Evolutionary conservation across 1,284 basidiomycete species (phyloP), one percentile per base, ranked within the genome.

Genomic region (Ganoderma boninense): DNA sequence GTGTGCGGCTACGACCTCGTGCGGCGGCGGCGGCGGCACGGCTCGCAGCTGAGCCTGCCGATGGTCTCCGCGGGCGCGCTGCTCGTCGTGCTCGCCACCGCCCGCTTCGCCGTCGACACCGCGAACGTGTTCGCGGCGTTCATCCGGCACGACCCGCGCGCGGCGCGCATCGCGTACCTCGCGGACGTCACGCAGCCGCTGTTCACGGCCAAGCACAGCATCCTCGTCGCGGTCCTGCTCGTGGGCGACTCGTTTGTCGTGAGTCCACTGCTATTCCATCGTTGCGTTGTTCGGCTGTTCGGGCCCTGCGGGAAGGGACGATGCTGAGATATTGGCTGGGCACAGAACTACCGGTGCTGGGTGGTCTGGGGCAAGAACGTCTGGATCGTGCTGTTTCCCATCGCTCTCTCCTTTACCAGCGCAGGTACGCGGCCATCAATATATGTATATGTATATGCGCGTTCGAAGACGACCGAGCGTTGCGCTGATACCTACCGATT

Each of bases 111-210:
- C 0, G 68, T 73, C 29, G 73, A 76, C 57, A 65, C 69, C 32
- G 62, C 71, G 35, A 72, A 74, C 64, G 54, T 76, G 38, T 72
- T 72, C 59, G 42, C 57, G 35, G 75, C 73, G 3, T 76, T 76
- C 68, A 68, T 76, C 46, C 38, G 62, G 56, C 64, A 63, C 46
- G 71, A 70, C 42, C 71, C 78, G 77, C 29, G 71, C 84, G 0
- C 81, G 94, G 3, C 79, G 78, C 10, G 78, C 82, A 1, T 88
- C 87, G 46, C 75, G 90, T 10, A 81, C 85, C 18, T 77, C 83
- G 35, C 89, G 87, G 75, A 80, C 79, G 23, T 81, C 81, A 56
- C 74, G 74, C 49, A 78, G 79, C 67, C 64, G 4, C 42, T 76
- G 14, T 76, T 75, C 59, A 67, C 66, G n/a, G 60, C 68, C 2